Evolutionary conservation across 768 basidiomycete genomes (phyloP).

Genomic region (Myochromella boudieri): DNA sequence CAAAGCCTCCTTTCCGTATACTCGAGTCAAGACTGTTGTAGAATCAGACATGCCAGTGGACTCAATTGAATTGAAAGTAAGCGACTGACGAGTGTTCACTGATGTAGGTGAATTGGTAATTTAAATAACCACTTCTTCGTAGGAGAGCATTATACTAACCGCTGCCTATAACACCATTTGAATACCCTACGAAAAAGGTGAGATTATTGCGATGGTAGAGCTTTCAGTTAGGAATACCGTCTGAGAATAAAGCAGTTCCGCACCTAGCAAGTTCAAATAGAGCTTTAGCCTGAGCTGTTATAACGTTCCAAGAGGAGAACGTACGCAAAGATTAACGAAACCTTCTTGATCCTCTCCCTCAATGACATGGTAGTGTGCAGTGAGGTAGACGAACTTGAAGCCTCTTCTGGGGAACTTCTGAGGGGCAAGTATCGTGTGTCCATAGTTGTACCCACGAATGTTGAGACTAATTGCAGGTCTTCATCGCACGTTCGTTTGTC

Average conservation of each 20-base stretch:
- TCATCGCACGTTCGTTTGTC: no score
- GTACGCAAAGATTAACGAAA: conserved; percentile 17
- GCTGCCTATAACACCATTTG: conserved; percentile 76
- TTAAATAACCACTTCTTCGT: not conserved
- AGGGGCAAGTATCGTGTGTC: no score
- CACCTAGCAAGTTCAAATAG: not conserved
- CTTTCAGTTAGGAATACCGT: conserved; percentile 44
- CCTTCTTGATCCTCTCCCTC: conserved; percentile 7
- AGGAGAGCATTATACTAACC: conserved; percentile 43
- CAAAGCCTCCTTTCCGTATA: conserved; percentile 63
- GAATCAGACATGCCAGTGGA: not conserved
- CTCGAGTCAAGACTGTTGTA: conserved; percentile 56
- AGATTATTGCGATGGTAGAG: not conserved
- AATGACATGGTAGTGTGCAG: not conserved
- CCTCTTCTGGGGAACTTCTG: no score
- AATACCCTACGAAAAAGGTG: conserved; percentile 53
- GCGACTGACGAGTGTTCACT: conserved; percentile 67
- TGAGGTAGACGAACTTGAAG: no score
- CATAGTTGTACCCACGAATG: no score
- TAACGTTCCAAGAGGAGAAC: not conserved
- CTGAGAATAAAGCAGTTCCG: conserved; percentile 84
- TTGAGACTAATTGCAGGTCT: no score
- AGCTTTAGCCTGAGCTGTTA: not conserved
- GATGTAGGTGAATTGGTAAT: not conserved
- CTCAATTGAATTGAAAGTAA: not conserved